These are phyloP conservation scores for Lepidopterella palustris DNA, from an alignment of 495 filamentous ascomycete genomes.

Conservation along the genomic window DNA sequence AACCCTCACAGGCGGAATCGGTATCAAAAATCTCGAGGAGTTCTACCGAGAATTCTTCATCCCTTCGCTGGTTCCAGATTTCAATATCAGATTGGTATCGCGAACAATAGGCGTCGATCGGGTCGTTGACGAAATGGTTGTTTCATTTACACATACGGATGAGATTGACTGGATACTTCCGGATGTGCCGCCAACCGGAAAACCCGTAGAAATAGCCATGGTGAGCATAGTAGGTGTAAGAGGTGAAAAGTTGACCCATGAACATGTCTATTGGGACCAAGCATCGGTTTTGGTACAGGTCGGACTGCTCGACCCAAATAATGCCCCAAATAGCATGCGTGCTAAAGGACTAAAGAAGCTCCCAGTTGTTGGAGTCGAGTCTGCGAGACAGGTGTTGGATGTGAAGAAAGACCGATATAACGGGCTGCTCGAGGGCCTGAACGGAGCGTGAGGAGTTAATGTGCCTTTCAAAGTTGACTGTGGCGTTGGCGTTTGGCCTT, in stretches of 20 bases:
- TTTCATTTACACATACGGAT: constrained; percentile 36
- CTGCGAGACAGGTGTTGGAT: constrained; percentile 31
- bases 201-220: constrained; percentile 32
- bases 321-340: constrained; percentile 31
- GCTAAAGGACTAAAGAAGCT: constrained; percentile 30
- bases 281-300: constrained; percentile 35
- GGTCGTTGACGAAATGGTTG: constrained; percentile 37
- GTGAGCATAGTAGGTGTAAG: constrained; percentile 34
- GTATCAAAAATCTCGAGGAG: constrained; percentile 29
- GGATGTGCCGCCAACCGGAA: constrained; percentile 35
- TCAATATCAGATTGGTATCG: constrained; percentile 31
- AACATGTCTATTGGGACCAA: constrained; percentile 40
- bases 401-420: constrained; percentile 18
- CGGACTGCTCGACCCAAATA: constrained; percentile 36
- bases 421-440: constrained; percentile 11
- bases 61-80: constrained; percentile 30
- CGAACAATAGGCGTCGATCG: constrained; percentile 35
- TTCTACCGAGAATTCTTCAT: constrained; percentile 39
- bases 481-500: constrained; percentile 12
- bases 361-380: constrained; percentile 30
- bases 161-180: constrained; percentile 38
- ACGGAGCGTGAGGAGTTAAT: constrained; percentile 10
- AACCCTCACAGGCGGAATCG: constrained; percentile 34
- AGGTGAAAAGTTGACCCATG: constrained; percentile 35
- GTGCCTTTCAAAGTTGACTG: not conserved